phyloP scores from a whole-genome alignment of 2,329 filamentous ascomycete species.

The Colletotrichum lupini region DNA sequence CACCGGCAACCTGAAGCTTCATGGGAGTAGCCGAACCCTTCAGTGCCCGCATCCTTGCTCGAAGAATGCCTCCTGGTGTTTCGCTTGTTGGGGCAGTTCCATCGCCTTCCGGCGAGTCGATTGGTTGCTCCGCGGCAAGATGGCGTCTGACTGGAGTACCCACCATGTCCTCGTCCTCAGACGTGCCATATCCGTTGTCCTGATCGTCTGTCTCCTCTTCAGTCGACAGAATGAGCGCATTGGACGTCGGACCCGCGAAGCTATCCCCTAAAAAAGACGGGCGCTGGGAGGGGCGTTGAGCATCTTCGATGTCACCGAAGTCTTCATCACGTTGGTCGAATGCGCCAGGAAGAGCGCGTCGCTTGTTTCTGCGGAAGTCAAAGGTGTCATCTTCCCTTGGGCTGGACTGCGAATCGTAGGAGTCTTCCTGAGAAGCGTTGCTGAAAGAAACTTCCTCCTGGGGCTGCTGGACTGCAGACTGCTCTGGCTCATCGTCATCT shows the following conservation, averaged over 20 bases:
- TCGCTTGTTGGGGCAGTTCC: conserved; percentile 56
- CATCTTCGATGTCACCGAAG: conserved; percentile 55
- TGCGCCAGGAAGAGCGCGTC: conserved; percentile 76
- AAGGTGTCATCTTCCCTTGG: conserved; percentile 64
- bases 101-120: conserved; percentile 62
- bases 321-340: conserved; percentile 74
- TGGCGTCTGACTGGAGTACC: conserved; percentile 79
- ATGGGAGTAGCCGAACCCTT: conserved; percentile 69
- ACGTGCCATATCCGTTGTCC: conserved; percentile 82
- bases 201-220: conserved; percentile 70
- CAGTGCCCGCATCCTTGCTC: conserved; percentile 72
- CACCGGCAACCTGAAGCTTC: conserved; percentile 71
- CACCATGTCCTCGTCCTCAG: conserved; percentile 78
- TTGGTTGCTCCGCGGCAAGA: conserved; percentile 79
- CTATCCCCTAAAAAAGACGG: conserved; percentile 94
- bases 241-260: conserved; percentile 84
- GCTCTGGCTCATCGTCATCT: conserved; percentile 68
- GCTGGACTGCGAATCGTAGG: conserved; percentile 50
- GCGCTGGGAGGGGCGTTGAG: conserved; percentile 53
- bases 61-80: conserved; percentile 71
- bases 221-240: conserved; percentile 67
- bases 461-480: background rate
- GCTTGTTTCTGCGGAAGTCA: conserved; percentile 60
- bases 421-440: conserved; percentile 31
- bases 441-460: background rate